Evolutionary conservation across 1,284 basidiomycete species (phyloP), one percentile per base, ranked within the genome.

Genomic region (Pascua sp.): DNA sequence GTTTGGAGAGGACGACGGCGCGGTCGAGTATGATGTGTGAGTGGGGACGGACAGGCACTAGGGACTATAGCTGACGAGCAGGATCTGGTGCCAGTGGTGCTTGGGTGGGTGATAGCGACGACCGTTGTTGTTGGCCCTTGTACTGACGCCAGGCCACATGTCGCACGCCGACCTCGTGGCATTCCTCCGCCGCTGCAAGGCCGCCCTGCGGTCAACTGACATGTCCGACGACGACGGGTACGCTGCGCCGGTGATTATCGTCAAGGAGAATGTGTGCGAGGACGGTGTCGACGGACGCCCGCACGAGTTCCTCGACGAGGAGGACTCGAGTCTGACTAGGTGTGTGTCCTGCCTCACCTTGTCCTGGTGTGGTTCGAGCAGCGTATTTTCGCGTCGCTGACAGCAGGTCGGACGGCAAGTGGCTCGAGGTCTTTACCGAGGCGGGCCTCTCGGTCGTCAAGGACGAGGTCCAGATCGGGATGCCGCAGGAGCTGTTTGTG

Each of bases 51-150:
- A 24, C 17, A 49, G 24, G 50, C 42, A 44, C 42, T 9, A 57
- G 57, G 16, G 54, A 82, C 82, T 2, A 90, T 87, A 72, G 88
- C 91, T 76, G 81, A 60, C 42, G 2, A 1, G 4, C 53, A 77
- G 76, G 2, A 83, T 94, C 57, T 92, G 90, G 93, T 91, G 90
- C 68, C 93, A 96, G 73, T 96, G 93, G 93, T 94, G 91, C 79
- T 81, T 95, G 12, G 89, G 89, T n/a, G 60, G 66, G 64, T 63
- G 43, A 55, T 17, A 43, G n/a, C 42, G 36, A 2, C 7, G 11
- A 17, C 36, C 5, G 40, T 4, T 15, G 11, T 24, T 8, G 18
- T 16, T 32, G 24, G 3, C 24, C 24, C 24, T 32, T 40, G 51
- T n/a, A n/a, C 41, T 51, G 24, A 58, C 42, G 8, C 15, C 56